These are phyloP conservation scores for Marasmius fiardii DNA, from an alignment of 1,284 basidiomycete species.

Conservation along the genomic window DNA sequence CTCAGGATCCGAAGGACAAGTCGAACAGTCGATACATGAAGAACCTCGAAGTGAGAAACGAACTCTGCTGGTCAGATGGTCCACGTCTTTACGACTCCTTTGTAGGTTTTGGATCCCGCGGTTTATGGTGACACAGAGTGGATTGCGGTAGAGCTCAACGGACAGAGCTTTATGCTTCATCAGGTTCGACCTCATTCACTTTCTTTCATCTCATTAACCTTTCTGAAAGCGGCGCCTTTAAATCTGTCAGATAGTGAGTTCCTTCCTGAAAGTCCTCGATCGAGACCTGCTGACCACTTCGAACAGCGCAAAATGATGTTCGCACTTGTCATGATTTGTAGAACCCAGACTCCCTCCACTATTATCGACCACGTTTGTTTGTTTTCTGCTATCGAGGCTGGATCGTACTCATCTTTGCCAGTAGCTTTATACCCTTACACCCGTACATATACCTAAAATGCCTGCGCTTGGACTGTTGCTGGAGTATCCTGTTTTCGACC, in stretches of 20 bases:
- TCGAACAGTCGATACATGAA: constrained; percentile 86
- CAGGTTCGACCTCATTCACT: constrained; percentile 53
- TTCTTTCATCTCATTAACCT: constrained; percentile 8
- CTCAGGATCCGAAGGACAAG: constrained; percentile 79
- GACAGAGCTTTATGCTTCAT: constrained; percentile 99
- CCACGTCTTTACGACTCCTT: background rate
- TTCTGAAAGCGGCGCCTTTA: background rate
- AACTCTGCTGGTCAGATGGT: background rate
- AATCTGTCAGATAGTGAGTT: constrained; percentile 36
- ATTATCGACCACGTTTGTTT: constrained; percentile 65
- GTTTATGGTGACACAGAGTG: constrained; percentile 93
- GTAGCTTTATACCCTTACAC: constrained; percentile 71
- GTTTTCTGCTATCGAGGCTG: background rate
- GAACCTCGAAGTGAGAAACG: constrained; percentile 63
- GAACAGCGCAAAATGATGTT: constrained; percentile 97
- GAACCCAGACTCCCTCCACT: constrained; percentile 71
- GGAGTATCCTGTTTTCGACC: constrained; percentile 86
- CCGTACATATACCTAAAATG: constrained; percentile 92
- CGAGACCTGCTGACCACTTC: background rate
- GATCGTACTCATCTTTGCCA: background rate
- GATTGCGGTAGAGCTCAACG: constrained; percentile 92
- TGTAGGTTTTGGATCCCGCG: constrained; percentile 71
- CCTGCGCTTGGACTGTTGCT: constrained; percentile 94
- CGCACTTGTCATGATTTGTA: constrained; percentile 73
- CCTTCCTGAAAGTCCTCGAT: constrained; percentile 4